Percentiles rank a stretch among this genome's conserved stretches.
Evolutionary conservation across 345 rosid species (phyloP).

Genomic region (Eutrema japonicum): DNA sequence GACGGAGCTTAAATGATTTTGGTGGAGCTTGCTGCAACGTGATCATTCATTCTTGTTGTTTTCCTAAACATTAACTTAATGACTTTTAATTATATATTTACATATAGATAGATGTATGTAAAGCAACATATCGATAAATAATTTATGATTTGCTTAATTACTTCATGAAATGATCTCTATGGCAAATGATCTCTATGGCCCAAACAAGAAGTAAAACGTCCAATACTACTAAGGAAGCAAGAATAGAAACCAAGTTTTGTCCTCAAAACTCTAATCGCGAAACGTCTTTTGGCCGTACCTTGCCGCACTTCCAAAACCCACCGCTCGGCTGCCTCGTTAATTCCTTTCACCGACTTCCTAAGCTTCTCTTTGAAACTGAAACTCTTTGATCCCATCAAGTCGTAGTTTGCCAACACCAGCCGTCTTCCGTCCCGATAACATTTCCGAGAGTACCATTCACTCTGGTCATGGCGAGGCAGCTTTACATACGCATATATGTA

Average conservation of each 20-base stretch:
- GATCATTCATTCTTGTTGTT: constrained; percentile 37
- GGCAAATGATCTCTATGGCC: constrained; percentile 8
- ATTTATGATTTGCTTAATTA: not conserved
- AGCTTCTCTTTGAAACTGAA: constrained; percentile 39
- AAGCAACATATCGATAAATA: constrained; percentile 14
- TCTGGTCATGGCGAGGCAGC: constrained; percentile 28
- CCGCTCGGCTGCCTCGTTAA: constrained; percentile 28
- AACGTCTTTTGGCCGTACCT: constrained; percentile 40
- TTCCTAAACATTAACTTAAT: constrained; percentile 27
- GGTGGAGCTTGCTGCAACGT: constrained; percentile 42
- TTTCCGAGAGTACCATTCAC: constrained; percentile 17
- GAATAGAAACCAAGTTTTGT: constrained; percentile 33
- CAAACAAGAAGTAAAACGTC: constrained; percentile 31
- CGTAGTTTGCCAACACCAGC: constrained; percentile 39
- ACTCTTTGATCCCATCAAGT: constrained; percentile 37
- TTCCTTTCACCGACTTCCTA: constrained; percentile 34
- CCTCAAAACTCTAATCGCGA: constrained; percentile 42
- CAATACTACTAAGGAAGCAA: constrained; percentile 29
- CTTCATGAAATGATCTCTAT: not conserved
- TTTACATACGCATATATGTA: constrained; percentile 25
- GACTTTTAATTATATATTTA: not conserved
- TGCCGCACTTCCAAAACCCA: constrained; percentile 35
- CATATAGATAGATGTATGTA: not conserved
- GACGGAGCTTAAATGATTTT: constrained; percentile 39
- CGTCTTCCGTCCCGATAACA: constrained; percentile 39